Conservation (phyloP, 2,329 filamentous ascomycete species). For the Clonostachys solani region DNA sequence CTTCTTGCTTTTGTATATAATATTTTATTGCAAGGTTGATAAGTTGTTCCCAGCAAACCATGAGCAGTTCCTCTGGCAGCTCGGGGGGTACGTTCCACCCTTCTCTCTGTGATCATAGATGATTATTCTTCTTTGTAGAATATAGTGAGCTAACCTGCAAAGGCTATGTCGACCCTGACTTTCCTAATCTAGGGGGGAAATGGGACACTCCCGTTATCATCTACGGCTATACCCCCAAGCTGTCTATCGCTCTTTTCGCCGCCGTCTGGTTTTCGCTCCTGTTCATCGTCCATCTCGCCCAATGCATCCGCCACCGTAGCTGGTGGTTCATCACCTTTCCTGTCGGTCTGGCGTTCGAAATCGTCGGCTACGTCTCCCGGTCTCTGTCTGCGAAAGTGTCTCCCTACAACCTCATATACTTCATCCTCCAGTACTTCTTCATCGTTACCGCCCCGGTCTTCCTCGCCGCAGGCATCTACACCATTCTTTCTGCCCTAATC, state of each 20-base stretch:
- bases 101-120: too few species aligned
- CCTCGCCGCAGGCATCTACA: slow-evolving; percentile 51
- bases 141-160: slow-evolving; percentile 1
- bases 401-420: slow-evolving; percentile 50
- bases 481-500: slow-evolving; percentile 46
- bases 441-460: slow-evolving; percentile 57
- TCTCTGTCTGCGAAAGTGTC: slow-evolving; percentile 38
- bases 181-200: slow-evolving; percentile 38
- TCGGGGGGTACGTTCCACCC: too few species aligned
- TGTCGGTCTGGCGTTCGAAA: slow-evolving; percentile 31
- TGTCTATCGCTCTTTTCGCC: slow-evolving; percentile 36
- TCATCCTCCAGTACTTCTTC: slow-evolving; percentile 57
- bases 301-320: slow-evolving; percentile 27
- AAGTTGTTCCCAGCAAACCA: too few species aligned
- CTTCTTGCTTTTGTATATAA: too few species aligned
- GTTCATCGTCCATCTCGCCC: slow-evolving; percentile 26
- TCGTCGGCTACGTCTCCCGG: slow-evolving; percentile 34
- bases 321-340: slow-evolving; percentile 42
- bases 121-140: too few species aligned
- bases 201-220: slow-evolving; percentile 44
- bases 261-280: slow-evolving; percentile 36
- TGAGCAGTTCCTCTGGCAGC: too few species aligned
- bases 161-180: slow-evolving; percentile 46
- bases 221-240: slow-evolving; percentile 44
- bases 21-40: too few species aligned